Base-by-base conservation (phyloP, 495 filamentous ascomycete genomes). In the Echria macrotheca region DNA sequence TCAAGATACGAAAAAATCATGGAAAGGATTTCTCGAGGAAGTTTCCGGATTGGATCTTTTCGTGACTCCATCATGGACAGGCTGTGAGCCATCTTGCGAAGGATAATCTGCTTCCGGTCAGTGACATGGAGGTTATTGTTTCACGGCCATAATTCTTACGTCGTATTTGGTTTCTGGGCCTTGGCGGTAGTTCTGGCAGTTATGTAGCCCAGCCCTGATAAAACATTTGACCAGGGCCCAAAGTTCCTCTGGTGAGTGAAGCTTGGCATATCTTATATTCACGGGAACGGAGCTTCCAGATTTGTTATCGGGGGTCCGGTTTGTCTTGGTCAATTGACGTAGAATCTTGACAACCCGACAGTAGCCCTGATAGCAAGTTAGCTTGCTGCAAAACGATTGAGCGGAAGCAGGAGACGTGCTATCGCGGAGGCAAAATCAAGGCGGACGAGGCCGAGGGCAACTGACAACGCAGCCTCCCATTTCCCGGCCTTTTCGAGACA, bases 321-420 rank as follows among this genome's bases (percentile, higher is more conserved):
- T n/a, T n/a, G n/a, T n/a, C n/a, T n/a, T n/a, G n/a, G 47, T 17
- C 23, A 65, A 14, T 21, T 40, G 21, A 9, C 49, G 60, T 12
- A 63, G 24, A 39, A 63, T 42, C 18, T 32, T 40, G n/a, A 49
- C 60, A 17, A 48, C 55, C 18, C 62, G 59, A 24, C 59, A 63
- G 40, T 65, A 65, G 14, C 62, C 62, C 58, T 61, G 19, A 28
- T 14, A 6, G 4, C 14, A 5, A 10, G 43, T 57, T 12, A 58
- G 45, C 21, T 17, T 8, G 8, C 14, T 4, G 5, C 21, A 17
- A 12, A 21, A 18, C 11, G 36, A 7, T 1, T 0, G 23, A 9
- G 43, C 11, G 3, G 15, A 29, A 31, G 5, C 9, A 10, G 43
- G 15, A 5, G 14, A 55, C 57, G 46, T 28, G 57, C 59, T 6